A percentile compares a stretch with the other conserved stretches of the same genome.
phyloP scores from a whole-genome alignment of 345 rosid genomes.

The Angophora floribunda region DNA sequence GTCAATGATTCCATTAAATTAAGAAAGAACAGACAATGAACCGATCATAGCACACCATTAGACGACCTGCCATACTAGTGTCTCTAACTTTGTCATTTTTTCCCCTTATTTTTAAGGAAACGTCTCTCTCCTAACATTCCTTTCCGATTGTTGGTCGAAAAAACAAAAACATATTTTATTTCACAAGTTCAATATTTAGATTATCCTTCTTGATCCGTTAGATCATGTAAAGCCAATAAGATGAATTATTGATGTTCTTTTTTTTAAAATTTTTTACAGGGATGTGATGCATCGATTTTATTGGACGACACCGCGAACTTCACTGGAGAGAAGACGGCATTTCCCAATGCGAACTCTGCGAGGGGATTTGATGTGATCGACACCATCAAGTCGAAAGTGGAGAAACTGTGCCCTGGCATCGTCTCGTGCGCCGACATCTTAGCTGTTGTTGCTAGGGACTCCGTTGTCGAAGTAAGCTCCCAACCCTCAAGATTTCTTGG shows the following conservation, averaged over 20 bases:
- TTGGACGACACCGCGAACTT: conserved; percentile 31
- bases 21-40: neutral
- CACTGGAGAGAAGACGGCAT: conserved; percentile 34
- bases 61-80: neutral
- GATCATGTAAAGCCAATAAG: neutral
- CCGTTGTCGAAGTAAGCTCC: conserved; percentile 29
- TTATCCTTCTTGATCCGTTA: neutral
- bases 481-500: neutral
- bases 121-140: neutral
- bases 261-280: conserved; percentile 6
- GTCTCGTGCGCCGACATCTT: conserved; percentile 52
- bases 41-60: neutral
- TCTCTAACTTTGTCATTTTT: neutral
- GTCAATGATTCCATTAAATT: neutral
- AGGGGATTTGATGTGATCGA: conserved; percentile 46
- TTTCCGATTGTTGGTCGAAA: neutral
- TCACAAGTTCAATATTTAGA: neutral
- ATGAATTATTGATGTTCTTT: neutral
- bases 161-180: neutral
- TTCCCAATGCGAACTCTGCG: conserved; percentile 19
- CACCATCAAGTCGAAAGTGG: conserved; percentile 28
- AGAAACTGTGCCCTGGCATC: conserved; percentile 20
- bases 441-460: conserved; percentile 45
- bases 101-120: neutral
- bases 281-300: conserved; percentile 43